These are phyloP conservation scores for Tolypocladium endophyticum DNA, from an alignment of 2,329 filamentous ascomycete species.

Conservation along the genomic window DNA sequence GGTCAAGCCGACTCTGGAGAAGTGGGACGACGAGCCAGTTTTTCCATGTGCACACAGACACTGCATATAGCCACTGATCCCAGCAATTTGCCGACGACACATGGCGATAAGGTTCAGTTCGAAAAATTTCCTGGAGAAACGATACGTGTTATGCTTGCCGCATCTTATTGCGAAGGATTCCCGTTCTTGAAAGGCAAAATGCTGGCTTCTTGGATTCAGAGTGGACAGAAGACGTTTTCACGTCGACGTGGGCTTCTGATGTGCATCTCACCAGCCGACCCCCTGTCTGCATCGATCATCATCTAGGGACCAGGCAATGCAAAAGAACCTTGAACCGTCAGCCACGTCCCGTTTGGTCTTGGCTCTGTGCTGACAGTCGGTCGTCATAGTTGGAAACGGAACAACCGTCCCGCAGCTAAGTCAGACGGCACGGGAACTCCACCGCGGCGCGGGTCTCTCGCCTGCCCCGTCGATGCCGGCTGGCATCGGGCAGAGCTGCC, in stretches of 20 bases:
- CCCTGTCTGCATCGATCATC: not conserved
- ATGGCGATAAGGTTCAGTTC: not conserved
- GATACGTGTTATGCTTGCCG: not conserved
- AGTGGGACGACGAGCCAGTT: not conserved
- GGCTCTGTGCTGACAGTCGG: not conserved
- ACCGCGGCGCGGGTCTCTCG: not conserved
- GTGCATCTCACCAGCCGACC: not conserved
- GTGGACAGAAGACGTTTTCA: not conserved
- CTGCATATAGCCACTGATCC: not conserved
- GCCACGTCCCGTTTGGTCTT: not conserved
- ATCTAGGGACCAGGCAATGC: not conserved
- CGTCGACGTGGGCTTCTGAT: not conserved
- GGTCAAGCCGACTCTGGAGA: not conserved
- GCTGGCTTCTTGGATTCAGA: not conserved
- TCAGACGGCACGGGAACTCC: not conserved
- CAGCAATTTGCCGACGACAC: not conserved
- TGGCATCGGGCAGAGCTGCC: not conserved
- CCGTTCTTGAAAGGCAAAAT: not conserved
- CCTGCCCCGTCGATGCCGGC: not conserved
- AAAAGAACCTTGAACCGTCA: not conserved
- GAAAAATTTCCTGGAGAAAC: not conserved
- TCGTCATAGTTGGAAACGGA: not conserved
- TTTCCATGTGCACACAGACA: not conserved
- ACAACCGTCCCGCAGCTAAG: not conserved
- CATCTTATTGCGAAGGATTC: not conserved